A percentile compares a stretch with the other conserved stretches of the same genome.
Evolutionary conservation across 2,329 filamentous ascomycete genomes (phyloP).

Genomic region (Rhinocladiella similis): DNA sequence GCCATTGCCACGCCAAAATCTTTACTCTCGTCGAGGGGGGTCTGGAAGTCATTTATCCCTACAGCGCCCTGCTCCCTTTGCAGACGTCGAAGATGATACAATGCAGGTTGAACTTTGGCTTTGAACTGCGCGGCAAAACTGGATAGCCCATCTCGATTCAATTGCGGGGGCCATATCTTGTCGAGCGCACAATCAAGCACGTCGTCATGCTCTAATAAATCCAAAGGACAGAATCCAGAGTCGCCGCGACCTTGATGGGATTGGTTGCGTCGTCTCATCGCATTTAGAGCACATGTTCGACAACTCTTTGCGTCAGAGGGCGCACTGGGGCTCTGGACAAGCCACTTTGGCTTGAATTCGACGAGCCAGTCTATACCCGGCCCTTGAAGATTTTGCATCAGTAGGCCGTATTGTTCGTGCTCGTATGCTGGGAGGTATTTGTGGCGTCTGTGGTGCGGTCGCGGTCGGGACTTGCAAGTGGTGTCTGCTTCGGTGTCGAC

Average conservation of each 20-base stretch:
- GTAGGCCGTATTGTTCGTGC: slow-evolving; percentile 62
- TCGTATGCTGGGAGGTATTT: slow-evolving; percentile 51
- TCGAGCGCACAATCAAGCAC: slow-evolving; percentile 42
- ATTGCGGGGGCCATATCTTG: slow-evolving; percentile 15
- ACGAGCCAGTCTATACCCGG: slow-evolving; percentile 41
- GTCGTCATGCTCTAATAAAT: slow-evolving; percentile 46
- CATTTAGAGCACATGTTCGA: slow-evolving; percentile 69
- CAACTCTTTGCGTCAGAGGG: slow-evolving; percentile 64
- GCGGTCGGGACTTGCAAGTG: too few relatives aligned
- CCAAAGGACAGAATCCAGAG: slow-evolving; percentile 63
- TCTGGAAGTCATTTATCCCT: slow-evolving; percentile 31
- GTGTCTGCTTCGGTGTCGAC: too few relatives aligned
- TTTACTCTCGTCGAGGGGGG: slow-evolving; percentile 24
- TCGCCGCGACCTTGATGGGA: slow-evolving; percentile 27
- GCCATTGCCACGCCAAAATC: slow-evolving; percentile 74
- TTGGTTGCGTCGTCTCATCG: slow-evolving; percentile 41
- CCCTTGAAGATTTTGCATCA: slow-evolving; percentile 72
- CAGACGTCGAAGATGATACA: slow-evolving; percentile 32
- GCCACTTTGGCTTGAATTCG: slow-evolving; percentile 86
- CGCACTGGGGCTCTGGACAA: slow-evolving; percentile 72
- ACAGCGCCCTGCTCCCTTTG: slow-evolving; percentile 28
- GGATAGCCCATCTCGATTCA: slow-evolving; percentile 32
- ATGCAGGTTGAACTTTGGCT: slow-evolving; percentile 38
- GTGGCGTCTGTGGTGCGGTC: slow-evolving; percentile 49
- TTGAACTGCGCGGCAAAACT: slow-evolving; percentile 31